Conservation (phyloP, 495 filamentous ascomycete species). For the Barbatosphaeria neglecta region DNA sequence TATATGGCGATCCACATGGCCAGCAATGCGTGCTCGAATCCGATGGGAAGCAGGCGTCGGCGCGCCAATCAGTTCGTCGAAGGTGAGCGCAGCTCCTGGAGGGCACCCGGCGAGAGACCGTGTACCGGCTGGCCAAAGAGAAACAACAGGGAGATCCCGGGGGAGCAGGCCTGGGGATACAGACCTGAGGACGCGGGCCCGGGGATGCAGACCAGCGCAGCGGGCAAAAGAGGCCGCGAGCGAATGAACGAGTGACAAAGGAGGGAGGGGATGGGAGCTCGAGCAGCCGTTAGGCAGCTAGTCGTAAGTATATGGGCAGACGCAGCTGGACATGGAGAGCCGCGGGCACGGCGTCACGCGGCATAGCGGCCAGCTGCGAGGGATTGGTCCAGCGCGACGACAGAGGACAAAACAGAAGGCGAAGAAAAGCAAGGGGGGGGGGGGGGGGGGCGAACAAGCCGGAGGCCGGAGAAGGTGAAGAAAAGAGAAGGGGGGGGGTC, state of each 20-base stretch:
- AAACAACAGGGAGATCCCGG: background rate
- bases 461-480: background rate
- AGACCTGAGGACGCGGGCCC: too few species aligned
- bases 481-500: constrained; percentile 54
- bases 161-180: too few species aligned
- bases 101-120: background rate
- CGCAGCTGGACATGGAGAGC: constrained; percentile 9
- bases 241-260: background rate
- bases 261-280: constrained; percentile 4
- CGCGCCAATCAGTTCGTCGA: constrained; percentile 1
- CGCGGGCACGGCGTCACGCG: constrained; percentile 13
- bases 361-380: constrained; percentile 12
- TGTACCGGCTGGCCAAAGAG: background rate
- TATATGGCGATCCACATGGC: constrained; percentile 19
- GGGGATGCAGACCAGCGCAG: too few species aligned
- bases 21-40: constrained; percentile 14
- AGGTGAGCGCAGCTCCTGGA: background rate
- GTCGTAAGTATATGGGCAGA: constrained; percentile 13
- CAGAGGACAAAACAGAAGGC: background rate
- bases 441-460: constrained; percentile 7
- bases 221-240: too few species aligned
- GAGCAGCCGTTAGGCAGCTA: too few species aligned
- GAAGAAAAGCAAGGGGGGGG: constrained; percentile 8
- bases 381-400: constrained; percentile 5
- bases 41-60: background rate